Conservation (phyloP, 208 protist species). For the Phytomonas francai region DNA sequence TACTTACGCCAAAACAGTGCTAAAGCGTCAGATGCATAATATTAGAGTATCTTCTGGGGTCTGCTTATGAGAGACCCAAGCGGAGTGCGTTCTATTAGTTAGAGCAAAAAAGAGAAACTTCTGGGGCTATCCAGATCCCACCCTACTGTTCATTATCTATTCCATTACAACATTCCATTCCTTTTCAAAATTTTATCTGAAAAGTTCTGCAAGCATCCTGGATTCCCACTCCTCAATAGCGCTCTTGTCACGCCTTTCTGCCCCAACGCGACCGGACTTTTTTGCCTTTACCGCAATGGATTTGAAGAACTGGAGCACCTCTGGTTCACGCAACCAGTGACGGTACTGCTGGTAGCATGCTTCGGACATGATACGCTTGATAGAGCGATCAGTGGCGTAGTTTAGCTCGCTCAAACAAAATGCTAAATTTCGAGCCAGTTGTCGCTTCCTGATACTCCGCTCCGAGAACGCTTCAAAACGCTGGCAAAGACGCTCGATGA, state of each 20-base stretch:
- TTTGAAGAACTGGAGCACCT: conserved; percentile 77
- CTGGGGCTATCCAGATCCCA: not conserved
- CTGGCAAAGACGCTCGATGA: conserved; percentile 81
- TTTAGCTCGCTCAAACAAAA: conserved; percentile 81
- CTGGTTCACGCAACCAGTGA: conserved; percentile 72
- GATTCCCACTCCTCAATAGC: conserved; percentile 84
- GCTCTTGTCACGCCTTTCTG: conserved; percentile 59
- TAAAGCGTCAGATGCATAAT: no score
- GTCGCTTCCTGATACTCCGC: conserved; percentile 55
- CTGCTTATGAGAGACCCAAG: not conserved
- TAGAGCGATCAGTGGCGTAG: conserved; percentile 69
- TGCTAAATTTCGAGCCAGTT: conserved; percentile 70
- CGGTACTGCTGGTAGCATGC: conserved; percentile 83
- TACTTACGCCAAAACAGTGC: no score
- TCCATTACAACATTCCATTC: conserved; percentile 10
- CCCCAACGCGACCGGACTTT: conserved; percentile 30
- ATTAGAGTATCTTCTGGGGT: not conserved
- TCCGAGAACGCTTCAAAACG: conserved; percentile 79
- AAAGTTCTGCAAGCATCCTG: conserved; percentile 47
- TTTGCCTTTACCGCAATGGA: conserved; percentile 71
- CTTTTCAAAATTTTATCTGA: conserved; percentile 6
- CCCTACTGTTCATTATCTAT: conserved; percentile 11
- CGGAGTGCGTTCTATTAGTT: not conserved
- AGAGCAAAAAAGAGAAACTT: not conserved
- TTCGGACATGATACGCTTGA: conserved; percentile 79